Percentiles rank a stretch among this genome's conserved stretches.
These are phyloP conservation scores for Fusarium devonianum DNA, from an alignment of 2,329 filamentous ascomycete species.

Conservation along the genomic window DNA sequence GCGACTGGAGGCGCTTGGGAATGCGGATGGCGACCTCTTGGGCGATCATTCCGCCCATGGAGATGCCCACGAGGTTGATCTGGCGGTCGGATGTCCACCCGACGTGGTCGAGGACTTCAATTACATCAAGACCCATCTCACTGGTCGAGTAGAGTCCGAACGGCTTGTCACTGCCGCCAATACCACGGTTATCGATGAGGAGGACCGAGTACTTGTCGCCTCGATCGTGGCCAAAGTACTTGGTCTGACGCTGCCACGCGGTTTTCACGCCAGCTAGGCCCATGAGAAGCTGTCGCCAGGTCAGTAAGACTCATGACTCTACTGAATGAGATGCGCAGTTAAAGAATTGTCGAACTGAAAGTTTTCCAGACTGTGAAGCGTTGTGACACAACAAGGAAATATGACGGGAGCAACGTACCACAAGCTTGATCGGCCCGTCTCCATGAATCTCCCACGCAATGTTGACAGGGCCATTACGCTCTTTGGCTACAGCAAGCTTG, in stretches of 20 bases:
- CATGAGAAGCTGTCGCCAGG: constrained; percentile 72
- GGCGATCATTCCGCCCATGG: constrained; percentile 91
- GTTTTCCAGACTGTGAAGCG: background rate
- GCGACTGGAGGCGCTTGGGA: constrained; percentile 60
- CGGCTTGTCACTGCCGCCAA: constrained; percentile 82
- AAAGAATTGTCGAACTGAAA: too few relatives aligned
- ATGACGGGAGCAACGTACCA: constrained; percentile 62
- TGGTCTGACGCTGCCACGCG: constrained; percentile 84
- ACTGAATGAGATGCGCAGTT: too few relatives aligned
- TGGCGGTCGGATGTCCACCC: constrained; percentile 66
- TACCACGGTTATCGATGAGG: constrained; percentile 83
- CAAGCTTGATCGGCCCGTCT: constrained; percentile 71
- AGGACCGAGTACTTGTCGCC: constrained; percentile 74
- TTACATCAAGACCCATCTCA: constrained; percentile 81
- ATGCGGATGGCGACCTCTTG: constrained; percentile 74
- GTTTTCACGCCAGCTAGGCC: constrained; percentile 74
- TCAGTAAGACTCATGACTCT: background rate
- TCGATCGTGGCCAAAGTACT: constrained; percentile 78
- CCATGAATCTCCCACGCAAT: constrained; percentile 85
- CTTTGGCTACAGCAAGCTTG: constrained; percentile 68
- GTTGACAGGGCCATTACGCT: constrained; percentile 76
- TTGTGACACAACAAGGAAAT: constrained; percentile 6
- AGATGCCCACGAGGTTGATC: constrained; percentile 77
- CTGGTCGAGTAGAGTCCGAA: constrained; percentile 79
- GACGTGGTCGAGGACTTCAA: constrained; percentile 74